Conservation (phyloP, 1,139 yeast genomes). For the Candida glucosophila region DNA sequence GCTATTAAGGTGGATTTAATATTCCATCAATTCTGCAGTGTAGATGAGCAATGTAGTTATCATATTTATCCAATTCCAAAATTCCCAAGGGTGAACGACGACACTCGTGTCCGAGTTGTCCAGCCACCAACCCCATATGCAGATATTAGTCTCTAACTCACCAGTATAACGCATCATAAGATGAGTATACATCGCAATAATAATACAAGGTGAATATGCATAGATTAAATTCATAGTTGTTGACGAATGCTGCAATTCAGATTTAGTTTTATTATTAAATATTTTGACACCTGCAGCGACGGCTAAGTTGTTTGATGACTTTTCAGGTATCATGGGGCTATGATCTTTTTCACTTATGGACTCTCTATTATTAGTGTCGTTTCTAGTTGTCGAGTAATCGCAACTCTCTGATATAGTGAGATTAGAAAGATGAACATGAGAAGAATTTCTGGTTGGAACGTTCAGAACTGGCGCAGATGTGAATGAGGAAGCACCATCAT, state of each 20-base stretch:
- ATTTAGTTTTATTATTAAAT: background rate
- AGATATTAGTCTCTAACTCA: conserved; percentile 53
- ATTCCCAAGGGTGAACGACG: conserved; percentile 74
- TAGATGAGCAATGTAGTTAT: conserved; percentile 72
- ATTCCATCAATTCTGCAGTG: conserved; percentile 65
- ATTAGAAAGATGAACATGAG: no score
- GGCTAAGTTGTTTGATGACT: background rate
- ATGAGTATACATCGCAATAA: conserved; percentile 92
- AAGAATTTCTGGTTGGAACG: conserved; percentile 23
- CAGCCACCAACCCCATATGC: conserved; percentile 50
- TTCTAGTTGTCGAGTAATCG: no score
- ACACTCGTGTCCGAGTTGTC: conserved; percentile 13
- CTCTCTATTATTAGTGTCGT: no score
- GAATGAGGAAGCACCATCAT: conserved; percentile 30
- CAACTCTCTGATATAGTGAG: no score
- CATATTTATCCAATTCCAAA: conserved; percentile 96
- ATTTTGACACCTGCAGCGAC: background rate
- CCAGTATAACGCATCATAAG: conserved; percentile 85
- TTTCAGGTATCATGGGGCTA: background rate
- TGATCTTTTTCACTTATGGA: background rate
- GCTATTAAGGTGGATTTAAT: no score
- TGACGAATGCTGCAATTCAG: conserved; percentile 14
- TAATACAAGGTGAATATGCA: conserved; percentile 86
- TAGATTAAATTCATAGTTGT: conserved; percentile 56
- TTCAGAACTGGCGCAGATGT: conserved; percentile 22